Conservation (phyloP, 2,329 filamentous ascomycete genomes). For the Penicillium sp. region DNA sequence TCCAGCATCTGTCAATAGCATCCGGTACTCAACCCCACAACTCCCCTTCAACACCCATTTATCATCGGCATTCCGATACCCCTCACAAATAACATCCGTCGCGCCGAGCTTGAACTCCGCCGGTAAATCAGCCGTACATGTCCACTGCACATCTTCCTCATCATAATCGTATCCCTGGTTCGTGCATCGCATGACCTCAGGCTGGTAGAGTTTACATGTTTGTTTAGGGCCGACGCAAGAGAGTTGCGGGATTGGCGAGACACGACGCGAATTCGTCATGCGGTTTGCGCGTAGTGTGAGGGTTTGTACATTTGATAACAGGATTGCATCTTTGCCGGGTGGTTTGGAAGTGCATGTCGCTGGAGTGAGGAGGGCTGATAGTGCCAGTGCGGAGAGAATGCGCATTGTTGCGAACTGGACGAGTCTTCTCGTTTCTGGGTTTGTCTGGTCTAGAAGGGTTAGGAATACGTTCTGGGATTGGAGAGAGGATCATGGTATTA, state of each 20-base stretch:
- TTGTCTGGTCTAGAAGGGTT: neutral
- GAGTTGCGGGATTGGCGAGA: slow-evolving; percentile 73
- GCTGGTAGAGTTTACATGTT: slow-evolving; percentile 66
- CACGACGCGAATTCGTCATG: slow-evolving; percentile 72
- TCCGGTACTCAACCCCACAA: slow-evolving; percentile 85
- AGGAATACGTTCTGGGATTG: neutral
- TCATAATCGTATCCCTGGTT: slow-evolving; percentile 82
- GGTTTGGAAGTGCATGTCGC: slow-evolving; percentile 24
- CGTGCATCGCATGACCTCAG: slow-evolving; percentile 84
- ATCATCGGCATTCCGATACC: slow-evolving; percentile 74
- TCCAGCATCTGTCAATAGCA: slow-evolving; percentile 74
- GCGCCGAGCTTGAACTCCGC: slow-evolving; percentile 70
- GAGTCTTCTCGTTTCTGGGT: neutral
- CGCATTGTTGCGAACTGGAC: slow-evolving; percentile 21
- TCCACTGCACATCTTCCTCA: slow-evolving; percentile 83
- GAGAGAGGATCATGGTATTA: neutral
- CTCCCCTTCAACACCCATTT: slow-evolving; percentile 85
- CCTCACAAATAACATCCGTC: slow-evolving; percentile 91
- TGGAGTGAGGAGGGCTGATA: slow-evolving; percentile 22
- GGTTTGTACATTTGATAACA: slow-evolving; percentile 67
- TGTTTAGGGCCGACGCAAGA: slow-evolving; percentile 67
- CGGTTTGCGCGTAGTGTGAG: slow-evolving; percentile 71
- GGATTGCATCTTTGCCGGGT: slow-evolving; percentile 51
- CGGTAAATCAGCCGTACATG: slow-evolving; percentile 68
- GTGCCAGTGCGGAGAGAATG: slow-evolving; percentile 6